Percentiles rank a stretch among this genome's conserved stretches.
phyloP scores from a whole-genome alignment of 1,284 basidiomycete genomes.

The Sporisorium iseilematis-ciliati region DNA sequence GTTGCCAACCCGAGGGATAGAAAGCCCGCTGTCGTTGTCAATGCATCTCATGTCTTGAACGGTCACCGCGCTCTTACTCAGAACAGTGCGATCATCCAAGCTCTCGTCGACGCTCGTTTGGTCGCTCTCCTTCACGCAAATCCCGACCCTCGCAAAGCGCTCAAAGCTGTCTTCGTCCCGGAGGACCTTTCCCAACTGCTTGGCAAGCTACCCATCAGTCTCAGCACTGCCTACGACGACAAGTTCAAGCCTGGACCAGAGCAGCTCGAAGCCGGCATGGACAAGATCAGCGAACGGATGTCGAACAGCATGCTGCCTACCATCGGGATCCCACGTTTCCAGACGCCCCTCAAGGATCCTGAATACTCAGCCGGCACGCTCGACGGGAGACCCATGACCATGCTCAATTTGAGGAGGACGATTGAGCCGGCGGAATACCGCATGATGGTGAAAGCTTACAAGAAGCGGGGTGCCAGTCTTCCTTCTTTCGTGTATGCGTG shows the following conservation, averaged over 20 bases:
- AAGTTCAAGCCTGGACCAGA: constrained; percentile 7
- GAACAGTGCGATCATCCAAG: constrained; percentile 16
- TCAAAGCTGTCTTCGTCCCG: constrained; percentile 21
- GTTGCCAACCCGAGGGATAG: constrained; percentile 18
- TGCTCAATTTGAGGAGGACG: constrained; percentile 26
- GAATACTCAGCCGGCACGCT: constrained; percentile 10
- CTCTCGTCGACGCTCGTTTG: constrained; percentile 12
- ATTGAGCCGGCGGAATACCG: constrained; percentile 13
- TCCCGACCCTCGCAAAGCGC: constrained; percentile 11
- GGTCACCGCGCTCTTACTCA: constrained; percentile 26
- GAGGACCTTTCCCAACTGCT: constrained; percentile 19
- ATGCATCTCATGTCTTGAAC: constrained; percentile 36
- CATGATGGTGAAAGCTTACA: constrained; percentile 19
- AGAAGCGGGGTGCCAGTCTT: constrained; percentile 18
- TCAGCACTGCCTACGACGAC: constrained; percentile 28
- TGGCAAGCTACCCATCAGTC: constrained; percentile 32
- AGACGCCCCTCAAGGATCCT: constrained; percentile 5
- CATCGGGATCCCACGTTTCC: constrained; percentile 30
- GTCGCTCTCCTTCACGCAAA: neutral
- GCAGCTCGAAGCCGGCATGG: constrained; percentile 23
- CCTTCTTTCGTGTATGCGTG: constrained; percentile 36
- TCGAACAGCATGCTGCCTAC: constrained; percentile 19
- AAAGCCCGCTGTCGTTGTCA: constrained; percentile 10
- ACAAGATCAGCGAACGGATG: constrained; percentile 22
- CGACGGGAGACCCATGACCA: constrained; percentile 20